Evolutionary conservation across 2,329 filamentous ascomycete species (phyloP), one percentile per base, ranked within the genome.

Genomic region (Chaetomiaceae sp.): DNA sequence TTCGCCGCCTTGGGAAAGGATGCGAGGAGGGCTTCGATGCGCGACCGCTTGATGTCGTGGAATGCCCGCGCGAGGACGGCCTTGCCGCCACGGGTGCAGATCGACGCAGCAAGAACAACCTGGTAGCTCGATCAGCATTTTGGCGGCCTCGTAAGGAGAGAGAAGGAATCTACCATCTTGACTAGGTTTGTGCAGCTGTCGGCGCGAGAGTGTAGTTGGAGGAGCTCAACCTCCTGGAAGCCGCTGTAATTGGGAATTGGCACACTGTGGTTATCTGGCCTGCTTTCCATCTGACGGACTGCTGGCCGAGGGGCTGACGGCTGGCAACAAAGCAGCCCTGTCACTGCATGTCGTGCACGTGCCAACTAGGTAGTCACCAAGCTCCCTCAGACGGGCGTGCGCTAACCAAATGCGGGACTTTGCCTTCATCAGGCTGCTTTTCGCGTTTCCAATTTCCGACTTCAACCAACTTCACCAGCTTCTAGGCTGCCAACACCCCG

Each of bases 91-190:
- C 94, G 86, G 71, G 95, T 99, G 76, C 92, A 97, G 78, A 99
- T 96, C 67, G 94, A 97, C 67, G 94, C 94, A 73, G 92, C 94
- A 71, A 99, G 89, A 72, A 99, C 90, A 72, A 99, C 94, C 94
- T 96, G 64, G 58, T 37, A 10, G 11, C 53, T 58, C n/a, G 33
- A 44, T 61, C 33, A 61, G 57, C 21, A 41, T 50, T 32, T 29
- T 5, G 44, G 9, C 43, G 4, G 11, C 2, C 14, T 38, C 7
- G 7, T 7, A 18, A 8, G 23, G 7, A 8, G 6, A n/a, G 13
- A 18, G 45, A 13, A 20, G 14, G 50, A 61, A 56, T 65, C 60
- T 65, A 74, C 72, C 71, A 74, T 75, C 56, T 69, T 73, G 67
- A 56, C 54, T 55, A 30, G 43, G 46, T 48, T 51, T 32, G 43